Base-by-base conservation (phyloP, 2,329 filamentous ascomycete genomes). In the Cadophora sp. region DNA sequence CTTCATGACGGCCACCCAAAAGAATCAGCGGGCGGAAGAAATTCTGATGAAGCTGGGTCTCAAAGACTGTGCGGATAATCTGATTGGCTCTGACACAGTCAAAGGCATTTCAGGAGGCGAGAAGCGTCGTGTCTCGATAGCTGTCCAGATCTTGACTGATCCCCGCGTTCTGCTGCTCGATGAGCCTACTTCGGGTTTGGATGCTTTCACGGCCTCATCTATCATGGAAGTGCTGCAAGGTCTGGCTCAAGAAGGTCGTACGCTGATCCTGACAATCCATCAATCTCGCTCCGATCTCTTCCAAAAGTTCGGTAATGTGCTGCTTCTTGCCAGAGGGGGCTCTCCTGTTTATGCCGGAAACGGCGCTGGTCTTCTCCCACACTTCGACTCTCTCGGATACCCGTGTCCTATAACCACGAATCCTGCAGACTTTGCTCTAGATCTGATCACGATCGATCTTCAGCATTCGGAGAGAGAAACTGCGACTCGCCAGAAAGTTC, bases 41-140 rank as follows among this genome's bases (percentile, higher is more conserved):
- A 87, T 93, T 0, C 79, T 94, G 1, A 77, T 91, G 19, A 92
- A 92, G 76, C 89, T 94, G 85, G 92, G 92, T 0, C 79, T 94
- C 4, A 93, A 92, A 73, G 91, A 94, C 72, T 94, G 91, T 71
- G 92, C 91, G 0, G 87, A 93, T 74, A 92, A 91, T 64, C 78
- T 93, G 0, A 86, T 94, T 9, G 92, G 92, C 2, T 90, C 86
- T 67, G 90, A 92, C 9, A 78, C 92, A 4, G 84, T 92, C 72
- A 94, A 94, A 76, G 91, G 92, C 0, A 93, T 94, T 34, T 93
- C 90, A 9, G 92, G 92, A 2, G 92, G 92, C 22, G 91, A 94
- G 78, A 94, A 93, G 79, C 85, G 92, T 2, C 86, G 92, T 65
- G 91, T 94, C 6, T 91, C 90, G 2, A 93, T 94, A 69, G 92